Percentiles rank a stretch among this genome's conserved stretches.
Conservation (phyloP, 805 yeast species). For the Candida piceae region DNA sequence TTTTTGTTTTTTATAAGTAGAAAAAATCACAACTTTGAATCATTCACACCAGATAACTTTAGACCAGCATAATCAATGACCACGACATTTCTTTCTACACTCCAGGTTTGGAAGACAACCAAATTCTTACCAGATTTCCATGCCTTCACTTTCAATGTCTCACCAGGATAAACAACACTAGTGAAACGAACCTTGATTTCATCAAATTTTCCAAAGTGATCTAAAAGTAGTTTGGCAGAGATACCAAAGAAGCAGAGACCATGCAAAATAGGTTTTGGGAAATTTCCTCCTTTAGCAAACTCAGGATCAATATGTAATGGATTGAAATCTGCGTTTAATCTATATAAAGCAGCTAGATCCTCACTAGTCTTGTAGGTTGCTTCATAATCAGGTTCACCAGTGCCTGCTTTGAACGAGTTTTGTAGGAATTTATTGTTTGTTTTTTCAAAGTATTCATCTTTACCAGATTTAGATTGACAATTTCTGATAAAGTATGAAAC, state of each 20-base stretch:
- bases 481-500: slow-evolving; percentile 83
- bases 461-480: slow-evolving; percentile 52
- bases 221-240: slow-evolving; percentile 67
- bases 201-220: slow-evolving; percentile 72
- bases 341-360: slow-evolving; percentile 84
- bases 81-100: slow-evolving; percentile 67
- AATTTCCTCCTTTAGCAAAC: slow-evolving; percentile 84
- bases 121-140: slow-evolving; percentile 72
- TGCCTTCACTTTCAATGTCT: slow-evolving; percentile 69
- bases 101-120: slow-evolving; percentile 76
- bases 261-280: slow-evolving; percentile 83
- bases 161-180: slow-evolving; percentile 93
- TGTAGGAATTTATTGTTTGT: slow-evolving; percentile 55
- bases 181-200: slow-evolving; percentile 90
- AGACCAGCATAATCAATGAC: slow-evolving; percentile 89
- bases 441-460: slow-evolving; percentile 38
- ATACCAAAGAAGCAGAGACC: slow-evolving; percentile 89
- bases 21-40: slow-evolving; percentile 23
- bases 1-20: too few relatives aligned
- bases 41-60: slow-evolving; percentile 36
- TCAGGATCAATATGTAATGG: slow-evolving; percentile 93
- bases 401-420: slow-evolving; percentile 48
- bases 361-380: slow-evolving; percentile 49
- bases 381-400: slow-evolving; percentile 61
- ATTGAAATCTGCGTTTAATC: slow-evolving; percentile 90